Base-by-base conservation (phyloP, 2,329 filamentous ascomycete species). In the Aspergillus ibericus region DNA sequence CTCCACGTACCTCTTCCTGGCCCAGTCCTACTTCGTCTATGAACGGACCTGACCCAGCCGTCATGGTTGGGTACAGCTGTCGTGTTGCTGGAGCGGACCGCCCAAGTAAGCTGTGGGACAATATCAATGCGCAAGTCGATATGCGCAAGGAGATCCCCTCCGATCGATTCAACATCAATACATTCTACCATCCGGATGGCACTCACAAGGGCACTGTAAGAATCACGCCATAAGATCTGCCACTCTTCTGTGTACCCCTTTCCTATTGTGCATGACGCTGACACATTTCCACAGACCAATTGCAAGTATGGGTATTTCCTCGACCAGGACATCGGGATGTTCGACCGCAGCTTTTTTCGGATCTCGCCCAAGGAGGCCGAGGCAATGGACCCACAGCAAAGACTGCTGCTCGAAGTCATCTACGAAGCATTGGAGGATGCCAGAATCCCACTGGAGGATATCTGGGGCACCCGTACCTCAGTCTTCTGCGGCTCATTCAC, bases 261-360 rank as follows among this genome's bases (percentile, higher is more conserved):
- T n/a, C n/a, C n/a, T n/a, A n/a, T n/a, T n/a, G n/a, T n/a, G n/a
- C 38, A 42, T 2, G 20, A 22, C 27, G 3, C 22, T 5, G 12
- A 7, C 20, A 16, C n/a, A 52, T 16, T 20, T 5, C 38, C 18
- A n/a, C 18, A 52, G 49, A 52, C 35, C 8, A 52, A 52, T 15
- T 32, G 32, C 29, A 36, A 38, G 38, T 34, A 20, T 10, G 49
- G 49, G 6, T 52, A 52, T 18, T 52, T 36, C 49, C 49, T 52
- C 38, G 49, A 52, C 49, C 49, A 52, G 20, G 20, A 18, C 5
- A 25, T 52, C 3, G 32, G 32, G 5, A 15, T 34, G 32, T 70
- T 71, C 29, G 68, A 71, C 47, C 54, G 59, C 7, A 32, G 34
- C 6, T 71, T 71, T 56, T 71, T 71, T 55, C 53, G 55, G 18